These are phyloP conservation scores for Chaetothyriales sp. DNA, from an alignment of 2,329 filamentous ascomycete species.

Conservation along the genomic window DNA sequence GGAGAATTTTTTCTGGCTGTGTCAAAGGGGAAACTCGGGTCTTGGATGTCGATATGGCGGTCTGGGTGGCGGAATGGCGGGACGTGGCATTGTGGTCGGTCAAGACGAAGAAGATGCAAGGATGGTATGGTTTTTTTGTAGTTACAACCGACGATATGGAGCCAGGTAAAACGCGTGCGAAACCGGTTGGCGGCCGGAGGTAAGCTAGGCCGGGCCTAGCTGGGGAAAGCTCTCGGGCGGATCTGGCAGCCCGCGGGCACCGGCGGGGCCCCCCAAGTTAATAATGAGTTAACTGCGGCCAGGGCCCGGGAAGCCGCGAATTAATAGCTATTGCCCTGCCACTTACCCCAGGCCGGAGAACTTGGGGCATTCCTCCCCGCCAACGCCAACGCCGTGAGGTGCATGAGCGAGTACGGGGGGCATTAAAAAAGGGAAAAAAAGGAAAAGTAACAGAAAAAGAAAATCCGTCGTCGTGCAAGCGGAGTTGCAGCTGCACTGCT, in stretches of 20 bases:
- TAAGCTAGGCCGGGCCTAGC: not conserved
- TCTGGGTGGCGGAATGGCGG: not conserved
- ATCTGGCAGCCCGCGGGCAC: not conserved
- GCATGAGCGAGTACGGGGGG: too few species aligned
- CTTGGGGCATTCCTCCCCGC: too few species aligned
- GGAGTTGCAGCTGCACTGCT: not conserved
- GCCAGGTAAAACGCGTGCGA: not conserved
- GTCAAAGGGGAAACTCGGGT: not conserved
- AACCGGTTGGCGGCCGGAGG: not conserved
- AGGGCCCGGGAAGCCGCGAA: too few species aligned
- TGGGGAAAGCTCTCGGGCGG: not conserved
- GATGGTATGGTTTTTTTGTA: not conserved
- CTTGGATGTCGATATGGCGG: not conserved
- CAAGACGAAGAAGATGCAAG: not conserved
- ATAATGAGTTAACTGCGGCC: too few species aligned
- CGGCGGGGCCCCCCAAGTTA: too few species aligned
- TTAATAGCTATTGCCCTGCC: too few species aligned
- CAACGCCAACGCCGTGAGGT: too few species aligned
- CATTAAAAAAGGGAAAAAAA: too few species aligned
- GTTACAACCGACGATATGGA: not conserved
- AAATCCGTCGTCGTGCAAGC: not conserved
- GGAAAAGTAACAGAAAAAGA: not conserved
- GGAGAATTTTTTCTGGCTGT: not conserved
- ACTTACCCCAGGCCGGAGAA: too few species aligned
- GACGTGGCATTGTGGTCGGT: not conserved